These are phyloP conservation scores for Byssothecium circinans DNA, from an alignment of 2,329 filamentous ascomycete species.

Conservation along the genomic window DNA sequence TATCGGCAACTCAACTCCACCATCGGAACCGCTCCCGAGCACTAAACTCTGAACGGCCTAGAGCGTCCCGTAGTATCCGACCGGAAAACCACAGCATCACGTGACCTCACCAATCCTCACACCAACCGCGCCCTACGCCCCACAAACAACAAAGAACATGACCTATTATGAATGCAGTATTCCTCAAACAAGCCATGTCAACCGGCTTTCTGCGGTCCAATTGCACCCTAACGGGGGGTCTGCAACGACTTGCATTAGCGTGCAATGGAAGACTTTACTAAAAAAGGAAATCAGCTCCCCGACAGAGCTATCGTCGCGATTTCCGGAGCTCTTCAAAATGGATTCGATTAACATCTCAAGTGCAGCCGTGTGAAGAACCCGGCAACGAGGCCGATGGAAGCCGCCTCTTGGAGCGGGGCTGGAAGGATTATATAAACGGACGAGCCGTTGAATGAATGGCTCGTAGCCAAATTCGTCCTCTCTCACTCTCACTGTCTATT, in stretches of 20 bases:
- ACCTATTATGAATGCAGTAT: background rate
- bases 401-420: too few relatives aligned
- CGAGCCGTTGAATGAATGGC: too few relatives aligned
- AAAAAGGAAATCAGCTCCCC: constrained; percentile 15
- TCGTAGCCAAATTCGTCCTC: too few relatives aligned
- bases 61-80: too few relatives aligned
- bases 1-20: too few relatives aligned
- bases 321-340: background rate
- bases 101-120: too few relatives aligned
- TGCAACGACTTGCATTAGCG: background rate
- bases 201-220: constrained; percentile 1
- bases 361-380: background rate
- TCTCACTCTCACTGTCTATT: too few relatives aligned
- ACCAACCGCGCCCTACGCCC: too few relatives aligned
- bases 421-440: background rate
- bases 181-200: constrained; percentile 2
- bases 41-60: too few relatives aligned
- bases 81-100: too few relatives aligned
- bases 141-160: too few relatives aligned
- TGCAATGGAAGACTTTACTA: constrained; percentile 10
- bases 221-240: background rate
- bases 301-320: background rate
- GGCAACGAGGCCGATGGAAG: constrained; percentile 10
- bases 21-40: too few relatives aligned
- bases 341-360: background rate